Evolutionary conservation across 139 green algal genomes (phyloP), one percentile per base, ranked within the genome.

Genomic region (Zygnema cylindricum): DNA sequence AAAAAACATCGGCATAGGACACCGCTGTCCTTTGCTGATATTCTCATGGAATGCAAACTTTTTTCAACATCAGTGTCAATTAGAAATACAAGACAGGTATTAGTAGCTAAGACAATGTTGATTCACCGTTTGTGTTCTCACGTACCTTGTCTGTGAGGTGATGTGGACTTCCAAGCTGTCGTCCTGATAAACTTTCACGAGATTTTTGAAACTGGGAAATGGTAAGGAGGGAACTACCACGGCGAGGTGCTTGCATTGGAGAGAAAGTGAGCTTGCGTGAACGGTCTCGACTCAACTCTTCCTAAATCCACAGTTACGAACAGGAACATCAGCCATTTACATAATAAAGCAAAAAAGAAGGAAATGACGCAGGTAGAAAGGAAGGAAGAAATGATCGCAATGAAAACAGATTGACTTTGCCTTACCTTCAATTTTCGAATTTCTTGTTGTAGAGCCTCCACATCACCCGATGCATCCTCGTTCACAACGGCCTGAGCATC

Each of bases 391-490:
- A 81, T 30, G 25, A 82, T 33, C n/a, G 75, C n/a, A 25, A n/a
- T 82, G n/a, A n/a, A 79, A 32, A 25, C n/a, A 81, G 21, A 78
- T 22, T 21, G 78, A 42, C 82, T 55, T 16, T 86, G 30, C 25
- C 57, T 30, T 35, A 83, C 83, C 75, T 88, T 90, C 0, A 88
- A 77, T 0, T 63, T 16, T n/a, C 22, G 22, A n/a, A 90, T 87
- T 77, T 90, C 43, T 2, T 90, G 22, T 42, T 90, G 86, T 63
- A 90, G 85, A 1, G 39, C 23, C 3, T 32, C 25, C 22, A 89
- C 81, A 2, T 97, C 93, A 21, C 95, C 96, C 16, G 87, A 63
- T 0, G 86, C 90, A 69, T 95, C 94, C 90, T 95, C 91, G 76
- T 95, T 95, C 38, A 96, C 93, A 30, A 95, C 86, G 1, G 94